Evolutionary conservation across 805 yeast genomes (phyloP).

Genomic region (Metschnikowia santaceciliae): DNA sequence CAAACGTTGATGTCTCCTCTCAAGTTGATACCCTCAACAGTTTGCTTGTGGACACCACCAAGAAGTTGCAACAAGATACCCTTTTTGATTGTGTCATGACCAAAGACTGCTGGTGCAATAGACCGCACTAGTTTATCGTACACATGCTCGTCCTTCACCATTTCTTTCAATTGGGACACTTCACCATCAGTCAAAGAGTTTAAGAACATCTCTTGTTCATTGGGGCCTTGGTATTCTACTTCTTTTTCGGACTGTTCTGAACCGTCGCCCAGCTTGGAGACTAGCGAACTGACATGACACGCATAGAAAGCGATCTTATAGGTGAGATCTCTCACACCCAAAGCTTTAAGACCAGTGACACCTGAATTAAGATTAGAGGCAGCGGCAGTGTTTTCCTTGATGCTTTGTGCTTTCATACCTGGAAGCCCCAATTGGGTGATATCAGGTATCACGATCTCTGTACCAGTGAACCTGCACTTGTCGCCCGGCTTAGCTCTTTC

Average conservation of each 20-base stretch:
- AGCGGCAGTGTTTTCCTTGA: slow-evolving; percentile 59
- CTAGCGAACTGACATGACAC: slow-evolving; percentile 75
- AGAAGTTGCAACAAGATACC: slow-evolving; percentile 84
- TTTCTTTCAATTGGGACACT: slow-evolving; percentile 75
- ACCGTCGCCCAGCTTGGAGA: slow-evolving; percentile 26
- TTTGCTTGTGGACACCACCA: slow-evolving; percentile 93
- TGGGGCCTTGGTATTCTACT: slow-evolving; percentile 43
- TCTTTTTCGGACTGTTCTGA: slow-evolving; percentile 21
- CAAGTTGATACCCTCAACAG: slow-evolving; percentile 89
- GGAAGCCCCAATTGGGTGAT: slow-evolving; percentile 91
- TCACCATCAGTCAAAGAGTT: slow-evolving; percentile 77
- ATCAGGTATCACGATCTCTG: slow-evolving; percentile 93
- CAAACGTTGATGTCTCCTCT: slow-evolving; percentile 97
- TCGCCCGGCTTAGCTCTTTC: slow-evolving; percentile 98
- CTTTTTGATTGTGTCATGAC: slow-evolving; percentile 91
- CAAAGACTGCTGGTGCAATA: slow-evolving; percentile 93
- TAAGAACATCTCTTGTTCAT: slow-evolving; percentile 77
- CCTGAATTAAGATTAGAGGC: slow-evolving; percentile 78
- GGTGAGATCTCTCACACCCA: slow-evolving; percentile 94
- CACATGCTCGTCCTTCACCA: slow-evolving; percentile 86
- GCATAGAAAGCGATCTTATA: slow-evolving; percentile 90
- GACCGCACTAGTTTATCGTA: slow-evolving; percentile 82
- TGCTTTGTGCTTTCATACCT: slow-evolving; percentile 83
- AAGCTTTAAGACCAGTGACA: slow-evolving; percentile 78
- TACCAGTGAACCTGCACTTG: slow-evolving; percentile 88